Conservation (phyloP, 2,329 filamentous ascomycete species). For the Alternaria consortialis region DNA sequence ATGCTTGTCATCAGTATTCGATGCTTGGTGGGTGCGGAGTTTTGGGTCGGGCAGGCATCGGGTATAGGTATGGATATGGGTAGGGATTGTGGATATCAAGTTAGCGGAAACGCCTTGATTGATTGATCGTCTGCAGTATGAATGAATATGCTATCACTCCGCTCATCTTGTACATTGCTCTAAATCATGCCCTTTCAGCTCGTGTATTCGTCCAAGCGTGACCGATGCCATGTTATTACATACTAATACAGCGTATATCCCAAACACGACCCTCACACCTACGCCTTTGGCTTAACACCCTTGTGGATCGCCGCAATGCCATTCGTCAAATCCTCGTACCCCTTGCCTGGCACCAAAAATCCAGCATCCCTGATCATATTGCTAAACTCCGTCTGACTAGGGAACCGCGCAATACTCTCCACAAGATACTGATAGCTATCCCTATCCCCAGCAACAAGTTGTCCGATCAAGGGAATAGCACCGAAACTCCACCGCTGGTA, state of each 20-base stretch:
- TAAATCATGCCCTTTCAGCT: neutral
- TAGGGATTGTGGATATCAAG: neutral
- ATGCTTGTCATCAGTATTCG: neutral
- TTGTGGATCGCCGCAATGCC: slow-evolving; percentile 97
- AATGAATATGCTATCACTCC: slow-evolving; percentile 11
- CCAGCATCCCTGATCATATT: slow-evolving; percentile 85
- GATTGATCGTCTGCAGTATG: slow-evolving; percentile 1
- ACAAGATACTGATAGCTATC: slow-evolving; percentile 99
- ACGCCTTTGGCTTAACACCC: slow-evolving; percentile 77
- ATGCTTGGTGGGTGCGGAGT: neutral
- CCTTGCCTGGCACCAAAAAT: slow-evolving; percentile 77
- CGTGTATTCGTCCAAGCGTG: slow-evolving; percentile 4
- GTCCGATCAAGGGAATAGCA: slow-evolving; percentile 93
- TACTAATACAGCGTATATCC: neutral
- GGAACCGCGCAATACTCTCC: slow-evolving; percentile 95
- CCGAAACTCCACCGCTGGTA: slow-evolving; percentile 98
- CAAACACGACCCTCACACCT: neutral
- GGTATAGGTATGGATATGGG: slow-evolving; percentile 2
- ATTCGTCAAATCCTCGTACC: slow-evolving; percentile 87
- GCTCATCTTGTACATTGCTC: slow-evolving; percentile 1
- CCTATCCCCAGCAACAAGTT: slow-evolving; percentile 90
- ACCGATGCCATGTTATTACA: neutral
- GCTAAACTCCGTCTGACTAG: slow-evolving; percentile 83
- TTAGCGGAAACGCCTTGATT: neutral
- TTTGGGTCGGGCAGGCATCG: neutral